Evolutionary conservation across 352 stramenopile genomes (phyloP), one percentile per base, ranked within the genome.

Genomic region (Pythium diclinum): DNA sequence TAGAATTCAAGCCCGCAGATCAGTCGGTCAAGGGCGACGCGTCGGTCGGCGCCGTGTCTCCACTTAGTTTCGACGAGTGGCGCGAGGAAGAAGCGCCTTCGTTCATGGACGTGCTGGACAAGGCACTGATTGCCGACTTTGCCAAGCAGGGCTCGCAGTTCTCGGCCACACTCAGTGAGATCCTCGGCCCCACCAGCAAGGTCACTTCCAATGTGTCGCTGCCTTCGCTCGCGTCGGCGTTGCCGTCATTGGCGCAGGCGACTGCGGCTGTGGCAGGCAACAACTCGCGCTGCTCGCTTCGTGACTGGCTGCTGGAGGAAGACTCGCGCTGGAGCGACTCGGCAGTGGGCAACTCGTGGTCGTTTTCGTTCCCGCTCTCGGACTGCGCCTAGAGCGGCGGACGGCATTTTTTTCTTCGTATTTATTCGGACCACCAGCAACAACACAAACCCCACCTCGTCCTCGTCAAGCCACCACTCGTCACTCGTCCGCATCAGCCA

Each of bases 11-110:
- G 11, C 25, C 21, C 34, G 16, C 42, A 23, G 42, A 25, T 23
- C 42, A 49, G 21, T 63, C 65, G 3, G 64, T 63, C 36, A 72
- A 72, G 47, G 21, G 64, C 13, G 36, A 55, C 40, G 38, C 16
- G 9, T 23, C 54, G 1, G 44, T 44, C 17, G 59, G 65, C 25
- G 46, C 76, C 0, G 56, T 79, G 32, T 91, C 79, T 13, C 78
- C 78, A 5, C 62, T 91, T 54, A 81, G 82, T 64, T 82, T 85
- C 40, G 78, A 87, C 53, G 78, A 88, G 53, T 91, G 79, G 80
- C 81, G 72, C 44, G 73, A 88, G 36, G 67, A 77, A 19, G 58
- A 67, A 33, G 59, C 61, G 0, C 59, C 68, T 11, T 59, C 68
- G 14, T 77, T 77, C 30, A 73, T 69, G n/a, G 73, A 71, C 34